phyloP scores from a whole-genome alignment of 2,329 filamentous ascomycete genomes.

The Bertia moriformis region DNA sequence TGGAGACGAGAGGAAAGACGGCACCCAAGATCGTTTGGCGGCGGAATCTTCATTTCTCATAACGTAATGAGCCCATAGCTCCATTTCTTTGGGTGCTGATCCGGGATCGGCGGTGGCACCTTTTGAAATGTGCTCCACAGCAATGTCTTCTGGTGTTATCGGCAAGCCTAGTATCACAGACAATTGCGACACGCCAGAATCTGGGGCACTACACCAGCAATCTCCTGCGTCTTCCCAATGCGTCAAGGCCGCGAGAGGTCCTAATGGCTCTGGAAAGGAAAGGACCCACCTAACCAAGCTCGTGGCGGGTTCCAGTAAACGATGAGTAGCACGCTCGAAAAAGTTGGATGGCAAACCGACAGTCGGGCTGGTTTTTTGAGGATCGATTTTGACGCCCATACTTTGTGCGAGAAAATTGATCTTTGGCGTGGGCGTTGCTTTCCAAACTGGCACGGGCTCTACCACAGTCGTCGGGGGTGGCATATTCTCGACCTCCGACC shows the following conservation, averaged over 20 bases:
- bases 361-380: neutral
- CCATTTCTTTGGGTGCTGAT: neutral
- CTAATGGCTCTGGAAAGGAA: neutral
- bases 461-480: neutral
- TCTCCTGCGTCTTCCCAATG: neutral
- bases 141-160: neutral
- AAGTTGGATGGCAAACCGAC: too few relatives aligned
- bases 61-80: slow-evolving; percentile 1
- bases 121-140: neutral
- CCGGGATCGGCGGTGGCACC: neutral
- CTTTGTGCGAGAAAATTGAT: neutral
- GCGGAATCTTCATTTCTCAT: neutral
- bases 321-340: too few relatives aligned
- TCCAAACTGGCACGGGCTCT: neutral
- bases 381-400: neutral
- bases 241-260: neutral
- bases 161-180: neutral
- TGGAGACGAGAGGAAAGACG: neutral
- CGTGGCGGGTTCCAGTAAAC: neutral
- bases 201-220: neutral
- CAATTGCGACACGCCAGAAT: neutral
- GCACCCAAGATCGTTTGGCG: too few relatives aligned
- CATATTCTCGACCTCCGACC: neutral
- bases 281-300: neutral
- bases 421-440: too few relatives aligned